Percentiles rank a stretch among this genome's conserved stretches.
These are phyloP conservation scores for Neurospora sp. DNA, from an alignment of 495 filamentous ascomycete species.

Conservation along the genomic window DNA sequence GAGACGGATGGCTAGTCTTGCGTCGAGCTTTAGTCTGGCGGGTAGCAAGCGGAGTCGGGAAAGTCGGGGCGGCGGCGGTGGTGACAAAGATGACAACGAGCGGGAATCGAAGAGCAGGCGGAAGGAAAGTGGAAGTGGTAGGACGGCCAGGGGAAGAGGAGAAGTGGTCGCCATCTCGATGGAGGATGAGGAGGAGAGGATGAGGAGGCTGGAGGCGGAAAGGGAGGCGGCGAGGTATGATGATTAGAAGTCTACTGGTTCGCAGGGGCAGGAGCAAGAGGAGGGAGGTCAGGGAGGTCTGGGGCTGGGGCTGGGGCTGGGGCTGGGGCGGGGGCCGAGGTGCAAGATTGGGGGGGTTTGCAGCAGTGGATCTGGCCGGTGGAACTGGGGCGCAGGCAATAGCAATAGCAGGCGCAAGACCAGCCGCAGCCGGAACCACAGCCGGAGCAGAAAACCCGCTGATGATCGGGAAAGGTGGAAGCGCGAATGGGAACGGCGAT, in stretches of 20 bases:
- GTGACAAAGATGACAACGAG: slow-evolving; percentile 2
- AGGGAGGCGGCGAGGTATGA: slow-evolving; percentile 33
- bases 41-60: slow-evolving; percentile 20
- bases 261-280: neutral
- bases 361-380: neutral
- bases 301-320: neutral
- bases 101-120: slow-evolving; percentile 32
- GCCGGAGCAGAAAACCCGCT: neutral
- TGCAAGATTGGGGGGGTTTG: neutral
- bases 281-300: neutral
- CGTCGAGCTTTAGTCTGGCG: slow-evolving; percentile 27
- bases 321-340: neutral
- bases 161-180: slow-evolving; percentile 28
- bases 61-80: neutral
- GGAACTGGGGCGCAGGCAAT: neutral
- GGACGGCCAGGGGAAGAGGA: slow-evolving; percentile 32
- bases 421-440: neutral
- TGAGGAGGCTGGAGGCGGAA: slow-evolving; percentile 43
- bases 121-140: slow-evolving; percentile 14
- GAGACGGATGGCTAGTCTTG: slow-evolving; percentile 54
- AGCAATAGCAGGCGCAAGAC: neutral
- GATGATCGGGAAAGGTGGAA: neutral
- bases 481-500: neutral
- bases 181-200: slow-evolving; percentile 37
- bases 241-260: slow-evolving; percentile 9